Conservation (phyloP, 441 rosid genomes). For the Bruguiera hainesii region DNA sequence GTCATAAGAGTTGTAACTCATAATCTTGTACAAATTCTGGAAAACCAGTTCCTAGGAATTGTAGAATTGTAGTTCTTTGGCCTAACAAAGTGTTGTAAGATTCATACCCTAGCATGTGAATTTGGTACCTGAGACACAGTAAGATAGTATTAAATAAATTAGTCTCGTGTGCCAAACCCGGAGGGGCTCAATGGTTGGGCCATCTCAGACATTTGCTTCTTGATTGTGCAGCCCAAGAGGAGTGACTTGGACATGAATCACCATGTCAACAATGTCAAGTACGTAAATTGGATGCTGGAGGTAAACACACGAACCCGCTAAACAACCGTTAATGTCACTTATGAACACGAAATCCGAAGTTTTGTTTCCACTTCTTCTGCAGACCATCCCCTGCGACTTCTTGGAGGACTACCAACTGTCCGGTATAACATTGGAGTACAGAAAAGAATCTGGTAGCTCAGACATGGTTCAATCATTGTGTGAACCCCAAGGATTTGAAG, state of each 20-base stretch:
- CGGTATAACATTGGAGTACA: background rate
- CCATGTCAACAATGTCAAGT: constrained; percentile 56
- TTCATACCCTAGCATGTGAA: no score
- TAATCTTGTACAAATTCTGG: background rate
- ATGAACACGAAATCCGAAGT: background rate
- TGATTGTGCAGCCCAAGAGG: constrained; percentile 37
- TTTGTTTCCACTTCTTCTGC: background rate
- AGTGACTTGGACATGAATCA: constrained; percentile 62
- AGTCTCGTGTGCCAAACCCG: no score
- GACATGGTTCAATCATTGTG: background rate
- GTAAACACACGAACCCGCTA: constrained; percentile 16
- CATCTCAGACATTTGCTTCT: background rate
- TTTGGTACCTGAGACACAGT: no score
- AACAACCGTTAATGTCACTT: background rate
- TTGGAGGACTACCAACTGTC: background rate
- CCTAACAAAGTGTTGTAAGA: no score
- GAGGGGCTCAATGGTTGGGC: no score
- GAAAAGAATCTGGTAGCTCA: background rate
- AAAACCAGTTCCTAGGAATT: background rate
- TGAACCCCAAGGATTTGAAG: background rate
- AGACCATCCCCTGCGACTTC: background rate
- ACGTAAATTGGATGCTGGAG: constrained; percentile 59
- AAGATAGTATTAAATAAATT: background rate
- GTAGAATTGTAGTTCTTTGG: no score
- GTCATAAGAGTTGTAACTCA: background rate